Conservation (phyloP, 176 grass and related monocot species). For the Oryza officinalis region DNA sequence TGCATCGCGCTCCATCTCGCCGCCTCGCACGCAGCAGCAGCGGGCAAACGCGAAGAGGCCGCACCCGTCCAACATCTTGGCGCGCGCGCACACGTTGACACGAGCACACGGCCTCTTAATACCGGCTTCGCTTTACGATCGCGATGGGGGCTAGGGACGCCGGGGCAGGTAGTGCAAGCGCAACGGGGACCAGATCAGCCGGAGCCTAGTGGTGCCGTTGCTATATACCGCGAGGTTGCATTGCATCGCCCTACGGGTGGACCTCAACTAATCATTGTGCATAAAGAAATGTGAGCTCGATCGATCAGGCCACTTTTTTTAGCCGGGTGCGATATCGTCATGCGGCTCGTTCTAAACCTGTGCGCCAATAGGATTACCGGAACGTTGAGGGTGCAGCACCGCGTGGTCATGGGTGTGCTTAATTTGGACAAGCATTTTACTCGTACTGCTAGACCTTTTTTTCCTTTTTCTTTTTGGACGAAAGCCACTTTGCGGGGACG, state of each 20-base stretch:
- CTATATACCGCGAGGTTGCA: conserved; percentile 23
- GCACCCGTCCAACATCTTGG: conserved; percentile 45
- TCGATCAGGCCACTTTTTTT: neutral
- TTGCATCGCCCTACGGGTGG: neutral
- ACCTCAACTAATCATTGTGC: conserved; percentile 8
- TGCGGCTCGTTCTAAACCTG: neutral
- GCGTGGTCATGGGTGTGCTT: neutral
- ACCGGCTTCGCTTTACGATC: neutral
- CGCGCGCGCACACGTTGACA: neutral
- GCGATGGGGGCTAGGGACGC: neutral
- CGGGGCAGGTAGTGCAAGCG: neutral
- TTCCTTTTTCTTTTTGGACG: neutral
- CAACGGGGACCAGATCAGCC: neutral
- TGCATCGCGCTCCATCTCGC: conserved; percentile 7
- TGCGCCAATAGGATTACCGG: neutral
- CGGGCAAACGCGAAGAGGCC: conserved; percentile 37
- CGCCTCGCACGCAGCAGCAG: conserved; percentile 1
- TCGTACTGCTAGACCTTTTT: neutral
- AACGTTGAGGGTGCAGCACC: neutral
- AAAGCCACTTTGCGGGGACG: neutral
- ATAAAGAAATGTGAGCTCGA: neutral
- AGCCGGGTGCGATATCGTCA: conserved; percentile 24
- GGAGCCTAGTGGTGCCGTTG: conserved; percentile 11
- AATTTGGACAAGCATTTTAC: neutral
- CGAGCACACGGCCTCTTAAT: neutral